These are phyloP conservation scores for Fragilariopsis cylindrus DNA, from an alignment of 108 stramenopile species.

Conservation along the genomic window DNA sequence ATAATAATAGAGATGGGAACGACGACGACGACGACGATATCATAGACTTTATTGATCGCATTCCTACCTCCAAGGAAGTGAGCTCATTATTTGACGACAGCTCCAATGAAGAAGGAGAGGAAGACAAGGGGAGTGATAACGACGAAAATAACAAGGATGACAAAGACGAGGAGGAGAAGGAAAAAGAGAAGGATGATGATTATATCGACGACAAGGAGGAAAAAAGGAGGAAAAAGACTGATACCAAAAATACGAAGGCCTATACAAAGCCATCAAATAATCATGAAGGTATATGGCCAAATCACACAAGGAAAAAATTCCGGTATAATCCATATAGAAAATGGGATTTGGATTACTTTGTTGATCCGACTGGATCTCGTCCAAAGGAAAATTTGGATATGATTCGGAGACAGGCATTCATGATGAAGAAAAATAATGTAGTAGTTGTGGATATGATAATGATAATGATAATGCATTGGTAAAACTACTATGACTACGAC, in stretches of 20 bases:
- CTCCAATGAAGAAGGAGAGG: neutral
- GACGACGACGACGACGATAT: slow-evolving; percentile 6
- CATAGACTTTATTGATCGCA: neutral
- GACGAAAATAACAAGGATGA: neutral
- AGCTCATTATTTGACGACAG: neutral
- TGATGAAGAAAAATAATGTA: neutral
- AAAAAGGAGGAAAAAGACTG: neutral
- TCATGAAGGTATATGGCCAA: slow-evolving; percentile 5
- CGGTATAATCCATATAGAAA: slow-evolving; percentile 40
- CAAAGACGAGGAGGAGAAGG: neutral
- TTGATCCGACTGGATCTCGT: slow-evolving; percentile 49
- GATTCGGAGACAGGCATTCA: slow-evolving; percentile 15
- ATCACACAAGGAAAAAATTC: slow-evolving; percentile 9
- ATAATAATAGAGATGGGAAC: neutral
- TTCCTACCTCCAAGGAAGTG: neutral
- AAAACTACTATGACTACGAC: no score
- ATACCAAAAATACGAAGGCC: neutral
- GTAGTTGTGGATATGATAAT: neutral
- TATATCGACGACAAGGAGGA: neutral
- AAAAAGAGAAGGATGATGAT: neutral
- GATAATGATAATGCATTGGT: no score
- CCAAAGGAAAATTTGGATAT: slow-evolving; percentile 35
- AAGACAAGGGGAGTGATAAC: neutral
- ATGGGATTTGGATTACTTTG: slow-evolving; percentile 54
- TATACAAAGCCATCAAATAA: neutral